Conservation (phyloP, 2,329 filamentous ascomycete genomes). For the Drechslerella dactyloides region DNA sequence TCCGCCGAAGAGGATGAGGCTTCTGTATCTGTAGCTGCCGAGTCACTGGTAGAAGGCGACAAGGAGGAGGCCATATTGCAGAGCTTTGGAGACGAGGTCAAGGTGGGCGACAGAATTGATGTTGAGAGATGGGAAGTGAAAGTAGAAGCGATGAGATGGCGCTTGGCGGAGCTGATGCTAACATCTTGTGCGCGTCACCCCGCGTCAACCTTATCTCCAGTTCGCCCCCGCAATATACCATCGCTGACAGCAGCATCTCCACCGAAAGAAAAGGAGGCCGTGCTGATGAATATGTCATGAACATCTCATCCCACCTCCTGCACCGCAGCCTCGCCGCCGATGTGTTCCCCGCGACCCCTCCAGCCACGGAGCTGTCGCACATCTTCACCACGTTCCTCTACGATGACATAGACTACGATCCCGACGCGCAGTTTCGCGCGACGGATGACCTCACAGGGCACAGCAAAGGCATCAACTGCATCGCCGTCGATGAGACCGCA, state of each 20-base stretch:
- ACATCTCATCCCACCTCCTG: conserved; percentile 33
- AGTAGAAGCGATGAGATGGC: not conserved
- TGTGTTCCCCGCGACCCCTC: conserved; percentile 9
- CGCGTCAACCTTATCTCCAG: not conserved
- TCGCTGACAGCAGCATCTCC: not conserved
- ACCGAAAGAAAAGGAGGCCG: not conserved
- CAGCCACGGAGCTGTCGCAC: conserved; percentile 16
- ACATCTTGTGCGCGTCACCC: not conserved
- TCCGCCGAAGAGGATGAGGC: conserved; percentile 8
- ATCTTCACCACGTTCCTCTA: conserved; percentile 27
- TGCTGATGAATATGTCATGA: conserved; percentile 43
- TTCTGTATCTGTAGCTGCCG: conserved; percentile 19
- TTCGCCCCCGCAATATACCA: not conserved
- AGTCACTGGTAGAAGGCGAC: conserved; percentile 20
- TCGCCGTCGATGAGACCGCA: conserved; percentile 28
- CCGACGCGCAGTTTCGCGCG: conserved; percentile 11
- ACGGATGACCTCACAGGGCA: conserved; percentile 9
- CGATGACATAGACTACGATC: conserved; percentile 32
- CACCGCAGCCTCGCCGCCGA: conserved; percentile 30
- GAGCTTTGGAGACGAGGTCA: not conserved
- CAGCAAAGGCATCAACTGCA: conserved; percentile 34
- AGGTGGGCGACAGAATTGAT: conserved; percentile 18
- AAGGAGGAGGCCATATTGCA: conserved; percentile 22
- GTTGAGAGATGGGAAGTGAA: not conserved
- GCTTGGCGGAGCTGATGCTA: not conserved